These are phyloP conservation scores for Pseudomassariella vexata DNA, from an alignment of 2,329 filamentous ascomycete genomes.

Conservation along the genomic window DNA sequence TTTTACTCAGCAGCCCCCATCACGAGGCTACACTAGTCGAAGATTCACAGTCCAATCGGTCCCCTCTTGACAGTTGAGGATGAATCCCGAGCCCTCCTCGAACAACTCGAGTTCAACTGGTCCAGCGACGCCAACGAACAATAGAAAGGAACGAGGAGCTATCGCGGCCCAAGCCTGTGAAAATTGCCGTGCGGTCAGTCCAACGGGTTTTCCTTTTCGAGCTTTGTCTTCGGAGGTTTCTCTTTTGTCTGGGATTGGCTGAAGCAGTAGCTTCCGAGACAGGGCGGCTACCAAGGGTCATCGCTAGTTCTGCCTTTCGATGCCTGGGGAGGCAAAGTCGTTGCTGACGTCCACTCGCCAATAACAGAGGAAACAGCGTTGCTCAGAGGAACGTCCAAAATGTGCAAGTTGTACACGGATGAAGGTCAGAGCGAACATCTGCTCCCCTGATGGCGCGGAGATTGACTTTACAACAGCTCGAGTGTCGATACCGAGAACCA, in stretches of 20 bases:
- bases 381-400: conserved; percentile 56
- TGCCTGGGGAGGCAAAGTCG: conserved; percentile 2
- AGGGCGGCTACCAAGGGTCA: not conserved
- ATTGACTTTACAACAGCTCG: conserved; percentile 31
- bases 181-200: conserved; percentile 6
- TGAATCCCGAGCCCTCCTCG: conserved; percentile 17
- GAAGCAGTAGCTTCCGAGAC: not conserved
- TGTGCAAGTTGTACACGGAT: conserved; percentile 48
- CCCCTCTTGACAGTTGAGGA: too few species aligned
- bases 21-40: too few species aligned
- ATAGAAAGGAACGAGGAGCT: conserved; percentile 31
- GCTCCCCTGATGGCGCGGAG: too few species aligned
- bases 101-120: conserved; percentile 26
- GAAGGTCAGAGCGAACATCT: conserved; percentile 17
- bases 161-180: conserved; percentile 29
- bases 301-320: conserved; percentile 5
- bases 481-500: conserved; percentile 55
- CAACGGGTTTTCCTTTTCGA: too few species aligned
- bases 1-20: too few species aligned
- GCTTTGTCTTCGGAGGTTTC: not conserved
- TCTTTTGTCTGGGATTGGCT: not conserved
- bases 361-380: conserved; percentile 56
- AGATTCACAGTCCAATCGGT: too few species aligned
- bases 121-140: conserved; percentile 23
- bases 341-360: conserved; percentile 47